Base-by-base conservation (phyloP, 148 eudicot genomes). In the Chenopodium formosanum region DNA sequence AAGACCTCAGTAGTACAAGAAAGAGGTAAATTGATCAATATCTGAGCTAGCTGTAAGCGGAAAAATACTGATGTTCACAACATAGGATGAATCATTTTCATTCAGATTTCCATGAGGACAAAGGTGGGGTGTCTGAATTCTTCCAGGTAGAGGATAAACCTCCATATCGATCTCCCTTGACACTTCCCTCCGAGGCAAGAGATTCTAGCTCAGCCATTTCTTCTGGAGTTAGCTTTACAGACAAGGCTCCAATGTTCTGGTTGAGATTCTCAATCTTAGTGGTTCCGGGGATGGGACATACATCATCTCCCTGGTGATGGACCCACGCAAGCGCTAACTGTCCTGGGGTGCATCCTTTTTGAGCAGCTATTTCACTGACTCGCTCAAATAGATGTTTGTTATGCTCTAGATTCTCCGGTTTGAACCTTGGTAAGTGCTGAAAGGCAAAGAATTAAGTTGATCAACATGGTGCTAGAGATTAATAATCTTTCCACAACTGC, bases 301-400 rank as follows among this genome's bases (percentile, higher is more conserved):
- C 88, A 17, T 88, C 87, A 2, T 79, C 81, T 29, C 88, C 88
- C 22, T 82, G 90, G 79, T 88, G 85, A 34, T 86, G 88, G 20
- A 88, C 88, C 90, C 90, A 88, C 1, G 90, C 90, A 23, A 88
- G 86, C 3, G 88, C 88, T 29, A 88, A 81, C 34, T 88, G 90
- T 25, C 84, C 88, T 1, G 87, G 85, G 64, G 90, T 88, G 81
- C 87, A 88, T 5, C 85, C 87, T 79, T 86, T 88, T 62, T 60
- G 70, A 16, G 82, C 10, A 10, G 90, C 90, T 29, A 88, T 79
- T 62, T 77, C 86, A 73, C 52, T 79, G 4, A 88, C 88, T 20
- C 75, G 83, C 48, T 88, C 90, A 46, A 83, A 88, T 34, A 85
- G 66, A 77, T 20, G 79, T 20, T 82, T 86, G 84, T 88, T 88